These are phyloP conservation scores for Pseudogymnoascus sp. DNA, from an alignment of 2,329 filamentous ascomycete genomes.

Conservation along the genomic window DNA sequence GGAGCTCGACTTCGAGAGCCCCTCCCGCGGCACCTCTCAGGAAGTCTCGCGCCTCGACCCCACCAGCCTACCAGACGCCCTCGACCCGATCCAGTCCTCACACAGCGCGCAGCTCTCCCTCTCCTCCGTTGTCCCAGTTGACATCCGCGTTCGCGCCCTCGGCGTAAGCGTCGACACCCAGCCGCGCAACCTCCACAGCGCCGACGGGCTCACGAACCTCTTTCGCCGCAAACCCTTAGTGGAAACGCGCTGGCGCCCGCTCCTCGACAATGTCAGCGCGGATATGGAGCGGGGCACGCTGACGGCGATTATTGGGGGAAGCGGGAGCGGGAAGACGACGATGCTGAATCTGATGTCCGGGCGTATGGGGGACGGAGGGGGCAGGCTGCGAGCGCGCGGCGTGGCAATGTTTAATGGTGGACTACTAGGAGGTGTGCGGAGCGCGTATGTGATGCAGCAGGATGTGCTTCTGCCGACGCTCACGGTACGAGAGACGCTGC, in stretches of 20 bases:
- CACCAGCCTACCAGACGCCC: not conserved
- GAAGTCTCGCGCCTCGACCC: not conserved
- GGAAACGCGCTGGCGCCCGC: conserved; percentile 31
- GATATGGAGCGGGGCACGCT: conserved; percentile 56
- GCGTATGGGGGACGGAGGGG: conserved; percentile 47
- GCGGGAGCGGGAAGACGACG: conserved; percentile 65
- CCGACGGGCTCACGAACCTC: conserved; percentile 33
- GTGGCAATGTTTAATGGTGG: conserved; percentile 52
- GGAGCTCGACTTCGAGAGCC: not conserved
- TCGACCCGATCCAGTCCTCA: conserved; percentile 4
- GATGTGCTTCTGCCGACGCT: conserved; percentile 64
- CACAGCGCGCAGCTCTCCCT: conserved; percentile 27
- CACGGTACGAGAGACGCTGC: conserved; percentile 66
- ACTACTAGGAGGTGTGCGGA: conserved; percentile 43
- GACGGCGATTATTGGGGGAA: conserved; percentile 67
- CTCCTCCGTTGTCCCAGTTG: conserved; percentile 45
- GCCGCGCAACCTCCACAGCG: conserved; percentile 42
- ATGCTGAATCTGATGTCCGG: conserved; percentile 64
- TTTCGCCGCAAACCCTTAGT: conserved; percentile 28
- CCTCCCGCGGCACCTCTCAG: not conserved
- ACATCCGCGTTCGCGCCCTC: conserved; percentile 45
- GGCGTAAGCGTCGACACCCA: conserved; percentile 50
- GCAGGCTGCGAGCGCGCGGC: conserved; percentile 44
- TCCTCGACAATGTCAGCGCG: conserved; percentile 56
- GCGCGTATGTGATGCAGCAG: conserved; percentile 68